Evolutionary conservation across 2,329 filamentous ascomycete species (phyloP).

Genomic region (Colletotrichum magnum): DNA sequence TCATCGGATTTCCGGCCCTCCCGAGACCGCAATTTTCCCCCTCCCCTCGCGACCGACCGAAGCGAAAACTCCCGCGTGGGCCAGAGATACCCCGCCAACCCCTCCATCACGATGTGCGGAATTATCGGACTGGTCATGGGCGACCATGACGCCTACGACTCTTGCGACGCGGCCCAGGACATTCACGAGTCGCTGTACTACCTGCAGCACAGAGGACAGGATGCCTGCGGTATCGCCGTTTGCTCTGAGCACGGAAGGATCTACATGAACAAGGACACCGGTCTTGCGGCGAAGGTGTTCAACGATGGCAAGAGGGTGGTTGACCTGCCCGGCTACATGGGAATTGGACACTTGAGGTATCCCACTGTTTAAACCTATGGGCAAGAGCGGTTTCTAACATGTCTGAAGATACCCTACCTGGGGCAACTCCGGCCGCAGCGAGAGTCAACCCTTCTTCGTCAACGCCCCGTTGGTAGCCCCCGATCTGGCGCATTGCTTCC

Average conservation of each 20-base stretch:
- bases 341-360: conserved; percentile 86
- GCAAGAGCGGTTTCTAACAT: too few relatives aligned
- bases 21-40: not conserved
- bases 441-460: conserved; percentile 86
- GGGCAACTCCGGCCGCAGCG: conserved; percentile 69
- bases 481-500: too few relatives aligned
- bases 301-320: conserved; percentile 74
- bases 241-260: conserved; percentile 81
- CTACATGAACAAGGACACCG: conserved; percentile 91
- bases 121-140: conserved; percentile 33
- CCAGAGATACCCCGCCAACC: conserved; percentile 35
- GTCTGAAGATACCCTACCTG: conserved; percentile 73
- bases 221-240: conserved; percentile 89
- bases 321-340: conserved; percentile 35
- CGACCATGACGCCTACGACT: conserved; percentile 26
- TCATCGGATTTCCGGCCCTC: not conserved
- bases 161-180: conserved; percentile 68
- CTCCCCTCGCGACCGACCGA: conserved; percentile 1
- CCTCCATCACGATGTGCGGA: conserved; percentile 36
- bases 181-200: conserved; percentile 81
- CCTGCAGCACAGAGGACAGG: conserved; percentile 78
- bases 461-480: conserved; percentile 60
- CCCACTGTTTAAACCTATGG: conserved; percentile 74
- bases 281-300: conserved; percentile 89
- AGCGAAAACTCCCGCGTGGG: conserved; percentile 24